phyloP scores from a whole-genome alignment of 495 filamentous ascomycete genomes.

The Apodospora peruviana region DNA sequence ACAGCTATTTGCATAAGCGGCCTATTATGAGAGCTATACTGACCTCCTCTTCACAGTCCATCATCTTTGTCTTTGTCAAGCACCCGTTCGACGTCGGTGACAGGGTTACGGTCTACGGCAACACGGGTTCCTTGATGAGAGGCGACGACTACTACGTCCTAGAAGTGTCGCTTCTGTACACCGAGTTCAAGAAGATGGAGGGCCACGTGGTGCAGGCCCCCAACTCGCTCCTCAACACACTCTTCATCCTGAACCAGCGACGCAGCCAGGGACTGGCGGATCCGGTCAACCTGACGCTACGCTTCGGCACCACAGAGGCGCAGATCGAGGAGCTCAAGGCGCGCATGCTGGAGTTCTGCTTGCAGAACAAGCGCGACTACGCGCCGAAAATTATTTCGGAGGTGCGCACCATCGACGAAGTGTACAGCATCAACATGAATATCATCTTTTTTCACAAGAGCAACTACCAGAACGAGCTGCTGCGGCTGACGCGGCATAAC shows the following conservation, averaged over 20 bases:
- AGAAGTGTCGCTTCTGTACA: conserved; percentile 89
- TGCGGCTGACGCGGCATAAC: conserved; percentile 85
- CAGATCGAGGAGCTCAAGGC: conserved; percentile 81
- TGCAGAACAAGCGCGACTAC: conserved; percentile 85
- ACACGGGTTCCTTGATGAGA: conserved; percentile 66
- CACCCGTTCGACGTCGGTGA: conserved; percentile 97
- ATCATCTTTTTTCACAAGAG: conserved; percentile 98
- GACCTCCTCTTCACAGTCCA: conserved; percentile 47
- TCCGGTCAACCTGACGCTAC: conserved; percentile 75
- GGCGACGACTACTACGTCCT: conserved; percentile 97
- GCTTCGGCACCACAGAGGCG: conserved; percentile 82
- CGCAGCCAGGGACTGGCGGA: conserved; percentile 86
- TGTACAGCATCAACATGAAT: conserved; percentile 71
- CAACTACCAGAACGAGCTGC: conserved; percentile 82
- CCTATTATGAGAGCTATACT: too few species aligned
- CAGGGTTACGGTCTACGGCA: conserved; percentile 85
- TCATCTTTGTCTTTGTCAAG: conserved; percentile 96
- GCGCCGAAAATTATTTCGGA: conserved; percentile 88
- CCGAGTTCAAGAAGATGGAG: conserved; percentile 98
- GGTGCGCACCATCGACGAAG: conserved; percentile 57
- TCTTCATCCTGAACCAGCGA: conserved; percentile 93
- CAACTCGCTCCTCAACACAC: conserved; percentile 84
- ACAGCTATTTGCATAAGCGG: too few species aligned
- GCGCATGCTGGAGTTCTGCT: conserved; percentile 80
- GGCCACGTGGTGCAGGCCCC: conserved; percentile 94